Conservation (phyloP, 345 rosid genomes). For the Bruguiera sexangula region DNA sequence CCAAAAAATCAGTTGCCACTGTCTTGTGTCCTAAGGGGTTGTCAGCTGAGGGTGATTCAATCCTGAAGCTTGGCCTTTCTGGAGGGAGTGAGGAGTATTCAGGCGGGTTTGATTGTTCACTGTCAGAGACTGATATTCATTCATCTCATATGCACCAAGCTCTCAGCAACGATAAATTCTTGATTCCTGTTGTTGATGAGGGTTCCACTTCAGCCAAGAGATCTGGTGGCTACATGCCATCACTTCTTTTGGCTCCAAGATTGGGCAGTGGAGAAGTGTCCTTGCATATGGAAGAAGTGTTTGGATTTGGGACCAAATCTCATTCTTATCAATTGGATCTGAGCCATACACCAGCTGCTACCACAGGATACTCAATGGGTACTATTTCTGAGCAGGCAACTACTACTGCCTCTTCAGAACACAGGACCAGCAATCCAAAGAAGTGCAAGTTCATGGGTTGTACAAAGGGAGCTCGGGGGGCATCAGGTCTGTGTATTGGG, state of each 20-base stretch:
- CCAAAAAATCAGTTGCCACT: conserved; percentile 36
- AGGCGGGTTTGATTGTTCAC: conserved; percentile 47
- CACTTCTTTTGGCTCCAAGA: conserved; percentile 74
- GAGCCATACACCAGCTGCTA: conserved; percentile 49
- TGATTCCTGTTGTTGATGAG: conserved; percentile 69
- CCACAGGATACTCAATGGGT: conserved; percentile 51
- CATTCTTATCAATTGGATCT: conserved; percentile 35
- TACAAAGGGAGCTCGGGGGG: conserved; percentile 84
- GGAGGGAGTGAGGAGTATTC: conserved; percentile 44
- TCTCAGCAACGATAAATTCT: conserved; percentile 30
- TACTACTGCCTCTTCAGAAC: conserved; percentile 49
- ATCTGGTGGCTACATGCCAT: conserved; percentile 86
- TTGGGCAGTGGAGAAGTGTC: conserved; percentile 31
- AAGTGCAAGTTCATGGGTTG: conserved; percentile 79
- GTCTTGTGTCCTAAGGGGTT: conserved; percentile 30
- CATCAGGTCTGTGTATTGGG: conserved; percentile 87
- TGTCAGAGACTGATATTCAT: conserved; percentile 36
- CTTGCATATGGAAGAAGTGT: conserved; percentile 41
- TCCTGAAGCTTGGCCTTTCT: conserved; percentile 76
- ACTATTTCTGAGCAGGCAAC: conserved; percentile 54
- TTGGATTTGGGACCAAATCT: conserved; percentile 39
- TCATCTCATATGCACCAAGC: conserved; percentile 26
- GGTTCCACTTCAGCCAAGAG: conserved; percentile 93
- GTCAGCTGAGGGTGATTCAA: conserved; percentile 49
- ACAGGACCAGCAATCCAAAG: conserved; percentile 47